Percentiles rank a stretch among this genome's conserved stretches.
These are phyloP conservation scores for Penicillium digitatum DNA, from an alignment of 2,329 filamentous ascomycete genomes.

Conservation along the genomic window DNA sequence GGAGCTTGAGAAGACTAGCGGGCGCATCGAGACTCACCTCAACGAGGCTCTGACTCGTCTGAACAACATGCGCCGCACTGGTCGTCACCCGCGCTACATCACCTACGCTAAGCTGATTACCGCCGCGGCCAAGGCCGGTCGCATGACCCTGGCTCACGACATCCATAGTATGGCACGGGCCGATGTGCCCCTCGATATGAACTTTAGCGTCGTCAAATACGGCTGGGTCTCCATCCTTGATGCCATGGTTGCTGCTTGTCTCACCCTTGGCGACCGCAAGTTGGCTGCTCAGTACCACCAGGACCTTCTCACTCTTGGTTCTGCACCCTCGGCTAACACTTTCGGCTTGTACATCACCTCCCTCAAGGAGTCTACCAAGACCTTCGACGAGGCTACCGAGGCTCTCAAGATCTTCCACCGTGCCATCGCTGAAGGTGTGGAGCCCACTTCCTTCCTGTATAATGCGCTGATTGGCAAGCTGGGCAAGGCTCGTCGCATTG, in stretches of 20 bases:
- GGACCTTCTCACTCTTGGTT: slow-evolving; percentile 84
- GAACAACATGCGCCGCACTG: slow-evolving; percentile 87
- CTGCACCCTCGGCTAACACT: slow-evolving; percentile 91
- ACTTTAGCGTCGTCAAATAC: slow-evolving; percentile 84
- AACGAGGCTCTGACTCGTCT: slow-evolving; percentile 79
- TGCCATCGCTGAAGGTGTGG: slow-evolving; percentile 87
- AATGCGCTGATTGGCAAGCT: slow-evolving; percentile 98
- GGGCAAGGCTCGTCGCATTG: slow-evolving; percentile 93
- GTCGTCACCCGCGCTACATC: slow-evolving; percentile 89
- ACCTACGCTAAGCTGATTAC: slow-evolving; percentile 95
- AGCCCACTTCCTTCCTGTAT: slow-evolving; percentile 95
- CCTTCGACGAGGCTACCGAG: slow-evolving; percentile 94
- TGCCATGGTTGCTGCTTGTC: slow-evolving; percentile 89
- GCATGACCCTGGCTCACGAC: slow-evolving; percentile 76
- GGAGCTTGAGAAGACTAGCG: slow-evolving; percentile 74
- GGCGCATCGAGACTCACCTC: slow-evolving; percentile 67
- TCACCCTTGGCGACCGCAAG: slow-evolving; percentile 74
- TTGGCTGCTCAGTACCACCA: slow-evolving; percentile 84
- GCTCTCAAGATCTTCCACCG: slow-evolving; percentile 96
- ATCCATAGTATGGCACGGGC: slow-evolving; percentile 83
- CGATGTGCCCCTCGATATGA: slow-evolving; percentile 78
- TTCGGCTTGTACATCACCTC: slow-evolving; percentile 99
- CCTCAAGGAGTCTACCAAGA: slow-evolving; percentile 93
- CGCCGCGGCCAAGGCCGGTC: slow-evolving; percentile 78
- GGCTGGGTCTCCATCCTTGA: slow-evolving; percentile 96